These are phyloP conservation scores for Sphaerobolus stellatus DNA, from an alignment of 1,284 basidiomycete genomes.

Conservation along the genomic window DNA sequence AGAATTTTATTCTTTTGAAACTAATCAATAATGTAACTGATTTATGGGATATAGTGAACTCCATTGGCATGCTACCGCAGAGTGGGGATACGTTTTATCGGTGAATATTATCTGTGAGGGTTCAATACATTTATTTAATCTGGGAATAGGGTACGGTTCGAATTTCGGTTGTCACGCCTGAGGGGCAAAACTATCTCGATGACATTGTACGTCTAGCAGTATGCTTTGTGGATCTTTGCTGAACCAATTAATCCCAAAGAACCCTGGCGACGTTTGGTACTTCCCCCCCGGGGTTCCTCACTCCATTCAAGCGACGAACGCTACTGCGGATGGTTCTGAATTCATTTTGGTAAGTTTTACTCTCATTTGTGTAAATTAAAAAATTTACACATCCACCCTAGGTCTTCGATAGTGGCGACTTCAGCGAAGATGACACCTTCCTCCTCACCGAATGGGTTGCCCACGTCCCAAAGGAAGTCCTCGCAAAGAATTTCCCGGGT, in stretches of 20 bases:
- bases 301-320: constrained; percentile 64
- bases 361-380: constrained; percentile 7
- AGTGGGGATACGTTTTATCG: constrained; percentile 71
- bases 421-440: constrained; percentile 70
- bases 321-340: constrained; percentile 58
- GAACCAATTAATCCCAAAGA: constrained; percentile 20
- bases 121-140: not conserved
- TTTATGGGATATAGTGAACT: constrained; percentile 53
- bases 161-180: constrained; percentile 57
- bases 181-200: constrained; percentile 62
- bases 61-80: constrained; percentile 71
- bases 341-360: constrained; percentile 57
- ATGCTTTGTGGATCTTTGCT: not conserved
- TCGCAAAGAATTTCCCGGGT: constrained; percentile 73
- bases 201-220: constrained; percentile 45
- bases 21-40: constrained; percentile 2
- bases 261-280: constrained; percentile 58
- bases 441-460: constrained; percentile 65
- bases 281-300: constrained; percentile 68
- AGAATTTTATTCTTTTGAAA: constrained; percentile 17
- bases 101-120: constrained; percentile 26
- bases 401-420: constrained; percentile 65
- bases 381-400: constrained; percentile 22
- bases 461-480: constrained; percentile 60
- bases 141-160: constrained; percentile 55